phyloP scores from a whole-genome alignment of 2,329 filamentous ascomycete genomes.

The Colletotrichum sp. region DNA sequence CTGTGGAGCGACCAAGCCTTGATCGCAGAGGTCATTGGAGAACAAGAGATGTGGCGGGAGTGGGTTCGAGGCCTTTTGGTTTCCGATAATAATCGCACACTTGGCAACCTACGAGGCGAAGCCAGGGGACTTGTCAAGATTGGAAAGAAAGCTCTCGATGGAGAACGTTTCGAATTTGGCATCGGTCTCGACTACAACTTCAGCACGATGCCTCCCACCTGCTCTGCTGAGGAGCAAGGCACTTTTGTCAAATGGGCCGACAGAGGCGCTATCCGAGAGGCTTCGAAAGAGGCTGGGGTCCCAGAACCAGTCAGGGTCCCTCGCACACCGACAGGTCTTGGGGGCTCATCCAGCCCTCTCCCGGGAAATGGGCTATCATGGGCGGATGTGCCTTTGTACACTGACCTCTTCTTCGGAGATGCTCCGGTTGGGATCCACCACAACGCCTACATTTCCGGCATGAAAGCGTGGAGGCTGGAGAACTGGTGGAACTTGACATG shows the following conservation, averaged over 20 bases:
- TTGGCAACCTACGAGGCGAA: constrained; percentile 14
- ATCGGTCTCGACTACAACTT: constrained; percentile 45
- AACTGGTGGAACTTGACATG: constrained; percentile 42
- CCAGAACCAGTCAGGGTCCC: constrained; percentile 30
- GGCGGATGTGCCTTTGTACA: constrained; percentile 37
- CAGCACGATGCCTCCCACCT: constrained; percentile 39
- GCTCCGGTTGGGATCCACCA: constrained; percentile 42
- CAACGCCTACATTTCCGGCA: constrained; percentile 36
- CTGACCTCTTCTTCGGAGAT: constrained; percentile 41
- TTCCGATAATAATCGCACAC: constrained; percentile 35
- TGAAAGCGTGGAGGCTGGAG: constrained; percentile 34
- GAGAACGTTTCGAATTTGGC: constrained; percentile 38
- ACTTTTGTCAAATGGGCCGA: constrained; percentile 35
- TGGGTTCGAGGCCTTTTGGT: constrained; percentile 32
- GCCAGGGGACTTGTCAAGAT: constrained; percentile 23
- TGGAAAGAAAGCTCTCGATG: constrained; percentile 31
- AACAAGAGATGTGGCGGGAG: constrained; percentile 41
- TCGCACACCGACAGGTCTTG: constrained; percentile 31
- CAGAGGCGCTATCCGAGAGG: constrained; percentile 22
- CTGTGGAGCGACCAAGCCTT: constrained; percentile 44
- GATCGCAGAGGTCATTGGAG: constrained; percentile 40
- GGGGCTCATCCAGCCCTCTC: constrained; percentile 10
- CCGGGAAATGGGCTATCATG: constrained; percentile 23
- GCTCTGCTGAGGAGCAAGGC: constrained; percentile 40
- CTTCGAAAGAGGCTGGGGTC: constrained; percentile 34